Conservation (phyloP, 2,329 filamentous ascomycete genomes). For the Tolypocladium ovalisporum region DNA sequence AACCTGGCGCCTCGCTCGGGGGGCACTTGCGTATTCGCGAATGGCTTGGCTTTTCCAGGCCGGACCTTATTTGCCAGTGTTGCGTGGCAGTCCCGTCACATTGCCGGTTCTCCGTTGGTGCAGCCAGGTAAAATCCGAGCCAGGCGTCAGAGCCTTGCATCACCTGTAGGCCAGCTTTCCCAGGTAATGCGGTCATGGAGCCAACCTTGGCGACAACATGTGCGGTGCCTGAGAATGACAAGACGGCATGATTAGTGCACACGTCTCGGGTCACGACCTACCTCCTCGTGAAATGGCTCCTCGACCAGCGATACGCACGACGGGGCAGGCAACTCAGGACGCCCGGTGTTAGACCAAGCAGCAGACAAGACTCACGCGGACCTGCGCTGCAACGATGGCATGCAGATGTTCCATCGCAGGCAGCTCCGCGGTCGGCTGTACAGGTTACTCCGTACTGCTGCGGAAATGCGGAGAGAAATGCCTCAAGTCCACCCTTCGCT, state of each 20-base stretch:
- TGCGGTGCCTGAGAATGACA: background rate
- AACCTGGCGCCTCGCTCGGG: background rate
- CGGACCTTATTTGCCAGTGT: background rate
- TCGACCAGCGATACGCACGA: background rate
- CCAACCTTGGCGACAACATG: background rate
- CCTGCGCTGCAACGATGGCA: background rate
- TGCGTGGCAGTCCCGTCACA: background rate
- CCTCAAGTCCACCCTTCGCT: constrained; percentile 15
- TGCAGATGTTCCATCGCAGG: background rate
- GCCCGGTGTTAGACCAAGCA: background rate
- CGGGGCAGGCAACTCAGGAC: background rate
- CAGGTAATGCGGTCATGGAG: background rate
- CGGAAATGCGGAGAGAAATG: constrained; percentile 21
- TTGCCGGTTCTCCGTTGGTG: no score
- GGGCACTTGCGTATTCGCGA: background rate
- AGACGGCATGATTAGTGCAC: background rate
- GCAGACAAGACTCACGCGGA: background rate
- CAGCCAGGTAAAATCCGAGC: background rate
- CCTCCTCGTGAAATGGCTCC: background rate
- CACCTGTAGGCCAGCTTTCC: background rate
- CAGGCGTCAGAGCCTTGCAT: background rate
- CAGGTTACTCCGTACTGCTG: background rate
- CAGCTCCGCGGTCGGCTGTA: background rate
- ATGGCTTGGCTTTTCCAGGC: background rate
- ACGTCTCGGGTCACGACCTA: background rate